These are phyloP conservation scores for Colletotrichum siamense DNA, from an alignment of 2,329 filamentous ascomycete species.

Conservation along the genomic window DNA sequence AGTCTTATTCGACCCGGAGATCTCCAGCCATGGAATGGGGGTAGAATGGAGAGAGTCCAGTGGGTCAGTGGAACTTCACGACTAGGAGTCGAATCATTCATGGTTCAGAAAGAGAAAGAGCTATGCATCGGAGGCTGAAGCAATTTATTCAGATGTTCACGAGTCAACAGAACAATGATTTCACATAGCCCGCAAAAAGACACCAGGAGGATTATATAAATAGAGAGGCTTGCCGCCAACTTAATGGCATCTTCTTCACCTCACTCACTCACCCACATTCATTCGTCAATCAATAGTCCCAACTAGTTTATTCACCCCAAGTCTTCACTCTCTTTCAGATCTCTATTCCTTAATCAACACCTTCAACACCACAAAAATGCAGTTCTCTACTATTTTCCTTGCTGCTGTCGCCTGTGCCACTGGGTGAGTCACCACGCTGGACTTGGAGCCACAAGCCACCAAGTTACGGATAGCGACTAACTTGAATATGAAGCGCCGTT, in stretches of 20 bases:
- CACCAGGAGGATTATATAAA: not conserved
- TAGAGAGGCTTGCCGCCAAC: not conserved
- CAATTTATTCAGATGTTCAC: not conserved
- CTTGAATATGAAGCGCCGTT: not conserved
- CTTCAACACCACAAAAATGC: not conserved
- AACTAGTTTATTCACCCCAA: not conserved
- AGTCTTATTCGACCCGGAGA: not conserved
- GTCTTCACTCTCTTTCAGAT: not conserved
- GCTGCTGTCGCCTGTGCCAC: not conserved
- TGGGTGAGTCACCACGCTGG: not conserved
- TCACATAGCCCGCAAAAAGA: not conserved
- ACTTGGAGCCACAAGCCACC: not conserved
- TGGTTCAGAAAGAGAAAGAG: not conserved
- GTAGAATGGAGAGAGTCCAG: not conserved
- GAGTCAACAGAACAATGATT: not conserved
- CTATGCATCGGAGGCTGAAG: not conserved
- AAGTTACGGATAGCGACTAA: not conserved
- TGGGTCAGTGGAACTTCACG: not conserved
- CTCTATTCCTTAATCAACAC: not conserved
- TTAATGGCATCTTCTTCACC: not conserved
- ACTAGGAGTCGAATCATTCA: not conserved
- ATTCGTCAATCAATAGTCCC: not conserved
- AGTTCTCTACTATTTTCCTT: not conserved
- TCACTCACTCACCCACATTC: not conserved
- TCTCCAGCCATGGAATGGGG: not conserved